Conservation (phyloP, 2,329 filamentous ascomycete species). For the Pseudocercospora ulei region DNA sequence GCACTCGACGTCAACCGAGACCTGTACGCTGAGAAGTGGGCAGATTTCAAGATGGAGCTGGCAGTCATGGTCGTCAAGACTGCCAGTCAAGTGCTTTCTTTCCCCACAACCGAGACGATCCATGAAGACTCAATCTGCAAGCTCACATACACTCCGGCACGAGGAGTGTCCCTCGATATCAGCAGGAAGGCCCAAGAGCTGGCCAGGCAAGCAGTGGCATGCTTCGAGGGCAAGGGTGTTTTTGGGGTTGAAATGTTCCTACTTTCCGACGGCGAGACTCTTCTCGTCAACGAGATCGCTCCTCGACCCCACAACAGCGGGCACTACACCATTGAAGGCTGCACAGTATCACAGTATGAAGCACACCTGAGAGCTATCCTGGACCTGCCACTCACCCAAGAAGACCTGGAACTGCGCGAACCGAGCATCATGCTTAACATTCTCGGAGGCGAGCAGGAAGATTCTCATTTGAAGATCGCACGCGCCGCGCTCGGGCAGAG, state of each 20-base stretch:
- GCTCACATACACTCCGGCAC: slow-evolving; percentile 75
- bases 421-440: slow-evolving; percentile 70
- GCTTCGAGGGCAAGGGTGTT: slow-evolving; percentile 78
- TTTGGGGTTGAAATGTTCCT: slow-evolving; percentile 98
- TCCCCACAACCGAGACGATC: slow-evolving; percentile 85
- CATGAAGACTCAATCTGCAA: slow-evolving; percentile 96
- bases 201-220: slow-evolving; percentile 66
- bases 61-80: slow-evolving; percentile 93
- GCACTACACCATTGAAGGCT: slow-evolving; percentile 89
- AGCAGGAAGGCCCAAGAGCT: slow-evolving; percentile 61
- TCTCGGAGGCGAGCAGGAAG: slow-evolving; percentile 56
- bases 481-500: slow-evolving; percentile 49
- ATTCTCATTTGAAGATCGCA: slow-evolving; percentile 54
- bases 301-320: slow-evolving; percentile 83
- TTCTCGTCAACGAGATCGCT: slow-evolving; percentile 80
- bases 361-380: slow-evolving; percentile 80
- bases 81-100: slow-evolving; percentile 62
- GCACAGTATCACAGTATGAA: slow-evolving; percentile 82
- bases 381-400: slow-evolving; percentile 48
- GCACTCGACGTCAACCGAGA: slow-evolving; percentile 57
- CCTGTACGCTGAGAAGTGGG: slow-evolving; percentile 84
- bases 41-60: slow-evolving; percentile 73
- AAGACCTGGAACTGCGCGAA: slow-evolving; percentile 50
- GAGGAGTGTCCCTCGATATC: slow-evolving; percentile 54
- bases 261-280: slow-evolving; percentile 52